Evolutionary conservation across 2,329 filamentous ascomycete species (phyloP).

Genomic region (Penicillium thymicola): DNA sequence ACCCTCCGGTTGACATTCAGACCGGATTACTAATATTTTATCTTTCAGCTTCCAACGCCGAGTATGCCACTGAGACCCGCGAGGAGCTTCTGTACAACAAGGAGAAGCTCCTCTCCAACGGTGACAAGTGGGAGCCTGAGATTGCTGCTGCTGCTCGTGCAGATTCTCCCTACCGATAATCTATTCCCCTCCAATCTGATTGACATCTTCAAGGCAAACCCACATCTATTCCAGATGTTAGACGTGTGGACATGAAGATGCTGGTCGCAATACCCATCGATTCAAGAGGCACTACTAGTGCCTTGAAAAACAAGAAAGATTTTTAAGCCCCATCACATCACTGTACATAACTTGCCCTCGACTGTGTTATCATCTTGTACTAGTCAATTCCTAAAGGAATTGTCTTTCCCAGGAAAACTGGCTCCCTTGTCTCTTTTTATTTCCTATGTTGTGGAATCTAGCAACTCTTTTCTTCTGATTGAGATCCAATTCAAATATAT

Average conservation of each 20-base stretch:
- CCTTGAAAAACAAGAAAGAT: constrained; percentile 20
- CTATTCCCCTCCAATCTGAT: constrained; percentile 1
- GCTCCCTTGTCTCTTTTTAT: constrained; percentile 26
- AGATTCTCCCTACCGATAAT: constrained; percentile 85
- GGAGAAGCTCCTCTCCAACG: constrained; percentile 84
- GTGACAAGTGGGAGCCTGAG: constrained; percentile 98
- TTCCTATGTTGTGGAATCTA: constrained; percentile 29
- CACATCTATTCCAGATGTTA: not conserved
- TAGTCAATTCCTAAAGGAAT: constrained; percentile 28
- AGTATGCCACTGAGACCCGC: constrained; percentile 73
- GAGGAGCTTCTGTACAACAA: constrained; percentile 98
- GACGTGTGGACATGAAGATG: not conserved
- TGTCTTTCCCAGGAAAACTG: constrained; percentile 15
- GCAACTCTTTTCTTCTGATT: constrained; percentile 22
- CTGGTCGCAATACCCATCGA: constrained; percentile 7
- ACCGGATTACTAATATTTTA: not conserved
- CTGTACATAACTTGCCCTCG: constrained; percentile 35
- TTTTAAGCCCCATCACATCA: constrained; percentile 15
- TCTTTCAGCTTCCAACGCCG: constrained; percentile 61
- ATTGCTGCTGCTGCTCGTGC: constrained; percentile 87
- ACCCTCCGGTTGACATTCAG: not conserved
- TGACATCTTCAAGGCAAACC: not conserved
- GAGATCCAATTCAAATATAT: constrained; percentile 13
- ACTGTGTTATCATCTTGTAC: constrained; percentile 31
- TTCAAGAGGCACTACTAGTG: constrained; percentile 8